These are phyloP conservation scores for Lentinus polychrous DNA, from an alignment of 1,284 basidiomycete genomes.

Conservation along the genomic window DNA sequence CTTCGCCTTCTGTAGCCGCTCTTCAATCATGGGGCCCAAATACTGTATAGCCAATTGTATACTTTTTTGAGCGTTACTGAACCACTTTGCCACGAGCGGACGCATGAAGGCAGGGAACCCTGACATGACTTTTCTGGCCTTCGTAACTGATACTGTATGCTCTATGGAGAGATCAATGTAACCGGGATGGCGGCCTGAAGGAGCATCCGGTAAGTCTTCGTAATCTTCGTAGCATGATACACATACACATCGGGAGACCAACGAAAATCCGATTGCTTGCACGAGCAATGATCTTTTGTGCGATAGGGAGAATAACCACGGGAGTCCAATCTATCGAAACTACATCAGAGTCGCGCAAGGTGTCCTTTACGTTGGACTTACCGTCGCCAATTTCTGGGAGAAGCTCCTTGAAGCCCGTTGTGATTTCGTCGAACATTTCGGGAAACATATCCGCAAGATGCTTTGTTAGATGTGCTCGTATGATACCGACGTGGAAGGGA, in stretches of 20 bases:
- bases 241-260: constrained; percentile 34
- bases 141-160: background rate
- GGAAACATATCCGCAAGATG: constrained; percentile 14
- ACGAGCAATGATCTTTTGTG: constrained; percentile 29
- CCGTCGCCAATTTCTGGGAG: constrained; percentile 14
- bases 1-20: constrained; percentile 25
- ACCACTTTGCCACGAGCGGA: background rate
- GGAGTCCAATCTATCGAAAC: constrained; percentile 22
- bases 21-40: constrained; percentile 19
- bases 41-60: background rate
- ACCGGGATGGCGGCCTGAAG: background rate
- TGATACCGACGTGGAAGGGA: background rate
- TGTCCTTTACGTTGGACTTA: constrained; percentile 4
- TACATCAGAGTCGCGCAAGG: constrained; percentile 1
- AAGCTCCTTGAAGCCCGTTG: constrained; percentile 15
- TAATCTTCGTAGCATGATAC: background rate
- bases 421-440: constrained; percentile 24
- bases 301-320: constrained; percentile 21
- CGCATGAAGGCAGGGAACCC: constrained; percentile 19
- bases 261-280: constrained; percentile 38
- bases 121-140: constrained; percentile 1
- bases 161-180: background rate
- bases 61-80: constrained; percentile 1
- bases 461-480: background rate
- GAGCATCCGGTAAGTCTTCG: background rate